Evolutionary conservation across 2,329 filamentous ascomycete genomes (phyloP).

Genomic region (Lecanicillium sp.): DNA sequence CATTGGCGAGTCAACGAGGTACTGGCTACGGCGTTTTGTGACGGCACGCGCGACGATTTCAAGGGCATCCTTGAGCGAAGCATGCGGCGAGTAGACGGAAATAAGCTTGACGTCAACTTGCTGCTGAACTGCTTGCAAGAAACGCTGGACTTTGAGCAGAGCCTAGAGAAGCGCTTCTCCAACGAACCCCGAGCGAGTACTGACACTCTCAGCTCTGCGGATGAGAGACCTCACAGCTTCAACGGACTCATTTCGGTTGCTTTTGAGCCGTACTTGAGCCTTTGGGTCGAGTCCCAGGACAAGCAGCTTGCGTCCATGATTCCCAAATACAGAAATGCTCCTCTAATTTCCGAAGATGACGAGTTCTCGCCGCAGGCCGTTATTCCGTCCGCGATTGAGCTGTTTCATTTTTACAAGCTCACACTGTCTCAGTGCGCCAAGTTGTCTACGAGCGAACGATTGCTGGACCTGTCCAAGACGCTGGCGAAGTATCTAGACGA

Average conservation of each 20-base stretch:
- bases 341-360: constrained; percentile 73
- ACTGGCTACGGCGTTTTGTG: constrained; percentile 85
- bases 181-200: constrained; percentile 70
- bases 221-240: constrained; percentile 70
- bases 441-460: constrained; percentile 78
- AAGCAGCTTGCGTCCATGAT: constrained; percentile 77
- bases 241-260: constrained; percentile 90
- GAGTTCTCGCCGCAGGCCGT: constrained; percentile 88
- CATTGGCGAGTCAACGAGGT: constrained; percentile 88
- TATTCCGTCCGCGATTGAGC: constrained; percentile 86
- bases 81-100: constrained; percentile 69
- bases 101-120: constrained; percentile 80
- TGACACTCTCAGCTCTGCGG: constrained; percentile 75
- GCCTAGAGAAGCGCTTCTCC: constrained; percentile 74
- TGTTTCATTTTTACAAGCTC: constrained; percentile 95
- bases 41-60: constrained; percentile 92
- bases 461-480: constrained; percentile 76
- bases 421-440: constrained; percentile 93
- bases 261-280: constrained; percentile 91
- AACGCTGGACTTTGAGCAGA: constrained; percentile 94
- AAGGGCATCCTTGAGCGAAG: constrained; percentile 84
- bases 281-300: constrained; percentile 97
- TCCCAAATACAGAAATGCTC: constrained; percentile 77
- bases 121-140: constrained; percentile 85
- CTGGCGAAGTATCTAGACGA: constrained; percentile 91